Evolutionary conservation across 495 filamentous ascomycete genomes (phyloP).

Genomic region (Neohortaea acidophila): DNA sequence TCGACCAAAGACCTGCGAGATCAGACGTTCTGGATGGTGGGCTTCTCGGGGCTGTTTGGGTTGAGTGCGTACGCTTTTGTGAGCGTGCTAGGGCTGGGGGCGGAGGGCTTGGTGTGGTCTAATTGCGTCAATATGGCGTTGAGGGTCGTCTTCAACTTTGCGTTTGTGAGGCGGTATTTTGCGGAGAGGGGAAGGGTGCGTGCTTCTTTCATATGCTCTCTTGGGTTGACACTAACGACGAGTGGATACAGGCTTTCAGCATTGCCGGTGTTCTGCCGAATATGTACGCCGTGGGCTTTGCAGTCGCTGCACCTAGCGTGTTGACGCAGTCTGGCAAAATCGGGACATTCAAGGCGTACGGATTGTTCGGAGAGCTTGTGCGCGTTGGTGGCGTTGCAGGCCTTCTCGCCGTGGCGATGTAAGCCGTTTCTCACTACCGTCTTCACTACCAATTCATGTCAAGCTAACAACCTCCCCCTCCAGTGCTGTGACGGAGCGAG

Average conservation of each 20-base stretch:
- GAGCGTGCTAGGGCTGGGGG: slow-evolving; percentile 47
- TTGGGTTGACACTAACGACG: not conserved
- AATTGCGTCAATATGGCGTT: slow-evolving; percentile 77
- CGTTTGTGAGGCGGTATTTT: slow-evolving; percentile 57
- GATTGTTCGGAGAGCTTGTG: slow-evolving; percentile 27
- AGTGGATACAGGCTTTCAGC: not conserved
- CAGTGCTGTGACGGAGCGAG: slow-evolving; percentile 44
- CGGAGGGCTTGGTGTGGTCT: slow-evolving; percentile 63
- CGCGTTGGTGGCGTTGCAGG: slow-evolving; percentile 36
- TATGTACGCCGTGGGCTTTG: slow-evolving; percentile 9
- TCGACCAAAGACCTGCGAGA: slow-evolving; percentile 48
- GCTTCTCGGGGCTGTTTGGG: slow-evolving; percentile 59
- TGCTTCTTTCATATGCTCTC: slow-evolving; percentile 16
- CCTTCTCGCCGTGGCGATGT: slow-evolving; percentile 43
- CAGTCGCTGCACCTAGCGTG: slow-evolving; percentile 13
- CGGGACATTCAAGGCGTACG: slow-evolving; percentile 9
- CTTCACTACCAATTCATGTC: too few relatives aligned
- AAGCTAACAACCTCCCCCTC: not conserved
- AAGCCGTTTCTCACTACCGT: too few relatives aligned
- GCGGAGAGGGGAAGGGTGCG: slow-evolving; percentile 24
- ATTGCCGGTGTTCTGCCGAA: slow-evolving; percentile 9
- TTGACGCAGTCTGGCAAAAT: slow-evolving; percentile 6
- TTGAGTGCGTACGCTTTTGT: slow-evolving; percentile 56
- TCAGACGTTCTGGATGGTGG: slow-evolving; percentile 71
- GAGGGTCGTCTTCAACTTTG: slow-evolving; percentile 62